These are phyloP conservation scores for Lasiodiplodia citricola DNA, from an alignment of 2,329 filamentous ascomycete genomes.

Conservation along the genomic window DNA sequence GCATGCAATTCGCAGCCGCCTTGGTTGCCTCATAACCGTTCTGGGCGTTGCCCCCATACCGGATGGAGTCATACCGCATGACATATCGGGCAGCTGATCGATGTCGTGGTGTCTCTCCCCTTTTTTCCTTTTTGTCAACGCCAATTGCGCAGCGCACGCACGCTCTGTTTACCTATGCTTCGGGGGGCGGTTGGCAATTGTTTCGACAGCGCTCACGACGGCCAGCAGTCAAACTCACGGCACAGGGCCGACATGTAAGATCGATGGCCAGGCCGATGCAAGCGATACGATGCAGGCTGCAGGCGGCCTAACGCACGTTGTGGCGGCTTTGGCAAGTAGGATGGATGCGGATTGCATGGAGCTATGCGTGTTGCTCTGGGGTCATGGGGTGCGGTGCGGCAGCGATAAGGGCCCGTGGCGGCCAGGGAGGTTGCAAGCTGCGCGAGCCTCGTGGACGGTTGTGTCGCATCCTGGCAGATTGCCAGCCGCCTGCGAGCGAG, in stretches of 20 bases:
- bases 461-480: not conserved
- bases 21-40: not conserved
- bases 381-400: slow-evolving; percentile 1
- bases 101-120: not conserved
- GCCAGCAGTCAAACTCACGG: not conserved
- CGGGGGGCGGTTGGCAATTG: not conserved
- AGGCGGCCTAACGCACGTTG: slow-evolving; percentile 8
- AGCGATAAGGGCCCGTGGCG: slow-evolving; percentile 3
- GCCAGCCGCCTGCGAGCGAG: not conserved
- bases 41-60: not conserved
- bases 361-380: not conserved
- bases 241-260: not conserved
- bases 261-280: not conserved
- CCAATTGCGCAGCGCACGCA: not conserved
- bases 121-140: not conserved
- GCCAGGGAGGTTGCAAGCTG: slow-evolving; percentile 1
- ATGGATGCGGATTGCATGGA: not conserved
- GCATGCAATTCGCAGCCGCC: slow-evolving; percentile 1
- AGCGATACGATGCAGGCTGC: slow-evolving; percentile 4
- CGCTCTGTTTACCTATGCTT: not conserved
- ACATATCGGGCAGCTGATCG: slow-evolving; percentile 12
- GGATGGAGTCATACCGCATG: slow-evolving; percentile 5
- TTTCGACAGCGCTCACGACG: not conserved
- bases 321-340: not conserved
- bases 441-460: slow-evolving; percentile 6